These are phyloP conservation scores for Nematocida sp. DNA, from an alignment of 371 early-diverging fungal genomes.

Conservation along the genomic window DNA sequence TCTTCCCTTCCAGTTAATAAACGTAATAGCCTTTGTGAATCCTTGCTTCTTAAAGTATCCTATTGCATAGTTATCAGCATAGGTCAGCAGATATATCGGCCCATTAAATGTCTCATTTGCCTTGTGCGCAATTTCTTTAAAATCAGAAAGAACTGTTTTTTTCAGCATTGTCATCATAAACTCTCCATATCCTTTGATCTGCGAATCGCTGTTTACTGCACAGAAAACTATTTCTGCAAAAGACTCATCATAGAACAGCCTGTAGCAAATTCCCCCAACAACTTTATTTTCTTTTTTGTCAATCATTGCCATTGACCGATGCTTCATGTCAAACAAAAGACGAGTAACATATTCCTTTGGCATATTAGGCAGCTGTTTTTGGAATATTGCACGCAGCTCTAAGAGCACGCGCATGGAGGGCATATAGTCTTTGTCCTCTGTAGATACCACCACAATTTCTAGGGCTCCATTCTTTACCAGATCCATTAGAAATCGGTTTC, in stretches of 20 bases:
- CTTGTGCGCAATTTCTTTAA: not conserved
- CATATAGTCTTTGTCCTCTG: slow-evolving; percentile 6
- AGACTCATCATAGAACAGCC: slow-evolving; percentile 79
- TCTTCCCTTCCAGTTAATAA: slow-evolving; percentile 93
- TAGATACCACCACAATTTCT: slow-evolving; percentile 20
- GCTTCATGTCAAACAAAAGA: slow-evolving; percentile 84
- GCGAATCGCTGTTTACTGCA: slow-evolving; percentile 84
- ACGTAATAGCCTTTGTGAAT: slow-evolving; percentile 86
- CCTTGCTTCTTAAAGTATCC: slow-evolving; percentile 99
- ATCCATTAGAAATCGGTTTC: slow-evolving; percentile 28
- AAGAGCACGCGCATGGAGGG: slow-evolving; percentile 72
- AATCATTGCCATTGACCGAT: slow-evolving; percentile 51
- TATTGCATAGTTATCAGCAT: slow-evolving; percentile 97
- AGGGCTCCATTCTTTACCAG: slow-evolving; percentile 9
- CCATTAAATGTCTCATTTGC: not conserved
- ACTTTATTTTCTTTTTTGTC: slow-evolving; percentile 76
- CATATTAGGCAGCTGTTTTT: slow-evolving; percentile 97
- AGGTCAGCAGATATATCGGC: slow-evolving; percentile 81
- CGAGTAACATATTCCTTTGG: slow-evolving; percentile 95
- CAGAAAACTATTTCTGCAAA: slow-evolving; percentile 99
- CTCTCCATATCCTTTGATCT: slow-evolving; percentile 78
- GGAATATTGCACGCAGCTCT: slow-evolving; percentile 87
- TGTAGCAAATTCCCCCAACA: slow-evolving; percentile 90
- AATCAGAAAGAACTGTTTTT: slow-evolving; percentile 66
- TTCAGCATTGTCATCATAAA: slow-evolving; percentile 69